phyloP scores from a whole-genome alignment of 345 rosid genomes.

The Erodium maritimum region DNA sequence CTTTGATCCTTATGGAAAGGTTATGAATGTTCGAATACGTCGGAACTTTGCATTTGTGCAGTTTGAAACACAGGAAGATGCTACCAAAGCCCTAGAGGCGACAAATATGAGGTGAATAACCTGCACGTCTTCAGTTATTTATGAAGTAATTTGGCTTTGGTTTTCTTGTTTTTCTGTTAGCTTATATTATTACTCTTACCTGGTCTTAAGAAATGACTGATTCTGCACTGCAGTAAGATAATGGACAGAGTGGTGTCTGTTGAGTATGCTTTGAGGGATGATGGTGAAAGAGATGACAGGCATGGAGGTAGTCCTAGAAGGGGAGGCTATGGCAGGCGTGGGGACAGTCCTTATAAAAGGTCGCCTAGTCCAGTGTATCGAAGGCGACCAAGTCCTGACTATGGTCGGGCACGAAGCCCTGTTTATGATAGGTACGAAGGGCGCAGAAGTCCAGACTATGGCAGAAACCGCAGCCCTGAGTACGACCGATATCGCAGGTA shows the following conservation, averaged over 20 bases:
- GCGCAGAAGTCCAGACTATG: conserved; percentile 29
- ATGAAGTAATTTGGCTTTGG: too few species aligned
- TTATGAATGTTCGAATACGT: conserved; percentile 56
- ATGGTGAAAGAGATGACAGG: conserved; percentile 54
- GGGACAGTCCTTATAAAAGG: conserved; percentile 36
- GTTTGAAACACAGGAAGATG: conserved; percentile 72
- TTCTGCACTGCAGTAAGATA: conserved; percentile 43
- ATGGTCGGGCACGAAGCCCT: conserved; percentile 64
- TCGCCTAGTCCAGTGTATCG: conserved; percentile 61
- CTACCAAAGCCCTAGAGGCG: conserved; percentile 66
- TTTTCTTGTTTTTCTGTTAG: too few species aligned
- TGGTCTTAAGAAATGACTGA: too few species aligned
- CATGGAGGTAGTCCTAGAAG: conserved; percentile 50
- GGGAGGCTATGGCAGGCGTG: conserved; percentile 26
- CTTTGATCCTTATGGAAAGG: conserved; percentile 71
- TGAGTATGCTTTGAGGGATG: conserved; percentile 81
- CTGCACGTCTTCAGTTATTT: too few species aligned
- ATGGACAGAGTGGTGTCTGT: conserved; percentile 73
- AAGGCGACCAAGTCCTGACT: conserved; percentile 69
- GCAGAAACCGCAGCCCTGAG: conserved; percentile 38
- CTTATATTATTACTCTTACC: too few species aligned
- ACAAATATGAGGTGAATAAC: conserved; percentile 50
- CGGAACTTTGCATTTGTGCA: conserved; percentile 79
- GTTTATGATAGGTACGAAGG: conserved; percentile 53
- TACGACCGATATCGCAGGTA: conserved; percentile 62